A percentile compares a stretch with the other conserved stretches of the same genome.
phyloP scores from a whole-genome alignment of 2,329 filamentous ascomycete genomes.

The Penicillium crustosum region DNA sequence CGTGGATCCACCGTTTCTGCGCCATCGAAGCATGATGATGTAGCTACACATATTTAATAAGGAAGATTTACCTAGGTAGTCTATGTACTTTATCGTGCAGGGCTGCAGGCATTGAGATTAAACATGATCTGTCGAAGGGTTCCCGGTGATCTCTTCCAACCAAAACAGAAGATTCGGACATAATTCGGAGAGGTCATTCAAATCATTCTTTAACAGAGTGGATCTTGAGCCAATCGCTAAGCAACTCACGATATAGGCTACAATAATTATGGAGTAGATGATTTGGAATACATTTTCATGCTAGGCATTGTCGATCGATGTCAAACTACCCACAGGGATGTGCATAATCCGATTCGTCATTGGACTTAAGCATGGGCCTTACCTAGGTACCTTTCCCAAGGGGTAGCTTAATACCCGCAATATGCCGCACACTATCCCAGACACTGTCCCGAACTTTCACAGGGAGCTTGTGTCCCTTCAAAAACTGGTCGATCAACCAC shows the following conservation, averaged over 20 bases:
- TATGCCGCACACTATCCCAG: slow-evolving; percentile 47
- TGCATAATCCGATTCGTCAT: background rate
- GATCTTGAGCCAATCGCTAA: background rate
- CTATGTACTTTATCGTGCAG: no score
- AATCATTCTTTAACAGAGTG: background rate
- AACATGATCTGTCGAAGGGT: background rate
- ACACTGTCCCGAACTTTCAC: slow-evolving; percentile 47
- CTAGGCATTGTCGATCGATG: background rate
- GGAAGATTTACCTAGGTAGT: no score
- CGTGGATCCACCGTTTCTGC: background rate
- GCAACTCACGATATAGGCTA: background rate
- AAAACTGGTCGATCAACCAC: slow-evolving; percentile 52
- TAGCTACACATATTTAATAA: no score
- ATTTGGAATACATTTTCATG: slow-evolving; percentile 1
- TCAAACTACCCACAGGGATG: background rate
- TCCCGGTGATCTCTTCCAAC: background rate
- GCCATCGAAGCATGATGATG: background rate
- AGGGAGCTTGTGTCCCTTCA: slow-evolving; percentile 50
- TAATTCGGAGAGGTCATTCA: background rate
- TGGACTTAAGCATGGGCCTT: slow-evolving; percentile 1
- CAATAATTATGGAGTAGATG: background rate
- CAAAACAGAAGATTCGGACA: background rate
- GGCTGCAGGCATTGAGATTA: no score
- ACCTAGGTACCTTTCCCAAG: background rate
- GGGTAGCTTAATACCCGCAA: slow-evolving; percentile 40